These are phyloP conservation scores for Borovskyia barvae DNA, from an alignment of 208 protist genomes.

Conservation along the genomic window DNA sequence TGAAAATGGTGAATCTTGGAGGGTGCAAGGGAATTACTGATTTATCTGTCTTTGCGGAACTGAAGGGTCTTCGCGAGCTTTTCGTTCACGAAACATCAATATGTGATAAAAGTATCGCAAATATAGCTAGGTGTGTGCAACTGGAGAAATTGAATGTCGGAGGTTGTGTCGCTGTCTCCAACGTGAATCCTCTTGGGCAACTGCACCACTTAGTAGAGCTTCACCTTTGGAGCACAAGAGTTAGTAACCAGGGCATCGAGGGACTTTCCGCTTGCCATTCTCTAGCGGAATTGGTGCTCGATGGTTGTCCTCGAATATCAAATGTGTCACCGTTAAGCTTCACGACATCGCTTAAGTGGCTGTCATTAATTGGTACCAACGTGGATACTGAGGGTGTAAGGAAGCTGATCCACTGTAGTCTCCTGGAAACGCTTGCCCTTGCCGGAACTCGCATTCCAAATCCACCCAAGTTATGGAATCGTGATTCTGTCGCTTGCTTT, in stretches of 20 bases:
- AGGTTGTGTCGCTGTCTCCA: slow-evolving; percentile 39
- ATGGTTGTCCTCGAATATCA: slow-evolving; percentile 34
- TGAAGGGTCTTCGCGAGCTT: slow-evolving; percentile 32
- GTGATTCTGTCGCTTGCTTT: slow-evolving; percentile 37
- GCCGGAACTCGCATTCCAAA: slow-evolving; percentile 29
- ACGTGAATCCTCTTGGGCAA: slow-evolving; percentile 37
- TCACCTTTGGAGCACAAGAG: slow-evolving; percentile 55
- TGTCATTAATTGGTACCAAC: slow-evolving; percentile 40
- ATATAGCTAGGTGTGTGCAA: slow-evolving; percentile 20
- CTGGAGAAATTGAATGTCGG: slow-evolving; percentile 49
- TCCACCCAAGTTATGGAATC: slow-evolving; percentile 38
- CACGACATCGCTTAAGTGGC: slow-evolving; percentile 27
- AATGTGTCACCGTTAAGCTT: slow-evolving; percentile 34
- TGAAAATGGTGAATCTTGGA: slow-evolving; percentile 14
- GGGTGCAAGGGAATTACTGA: slow-evolving; percentile 10
- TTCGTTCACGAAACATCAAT: slow-evolving; percentile 40
- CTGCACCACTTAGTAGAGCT: slow-evolving; percentile 38
- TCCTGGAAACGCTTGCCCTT: slow-evolving; percentile 44
- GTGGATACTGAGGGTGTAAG: slow-evolving; percentile 35
- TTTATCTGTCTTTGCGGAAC: background rate
- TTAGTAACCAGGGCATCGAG: slow-evolving; percentile 37
- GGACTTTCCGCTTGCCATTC: slow-evolving; percentile 26
- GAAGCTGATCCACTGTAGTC: slow-evolving; percentile 28
- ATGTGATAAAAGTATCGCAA: slow-evolving; percentile 30
- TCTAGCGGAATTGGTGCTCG: slow-evolving; percentile 51